Evolutionary conservation across 2,329 filamentous ascomycete species (phyloP).

Genomic region (Penicillium sp.): DNA sequence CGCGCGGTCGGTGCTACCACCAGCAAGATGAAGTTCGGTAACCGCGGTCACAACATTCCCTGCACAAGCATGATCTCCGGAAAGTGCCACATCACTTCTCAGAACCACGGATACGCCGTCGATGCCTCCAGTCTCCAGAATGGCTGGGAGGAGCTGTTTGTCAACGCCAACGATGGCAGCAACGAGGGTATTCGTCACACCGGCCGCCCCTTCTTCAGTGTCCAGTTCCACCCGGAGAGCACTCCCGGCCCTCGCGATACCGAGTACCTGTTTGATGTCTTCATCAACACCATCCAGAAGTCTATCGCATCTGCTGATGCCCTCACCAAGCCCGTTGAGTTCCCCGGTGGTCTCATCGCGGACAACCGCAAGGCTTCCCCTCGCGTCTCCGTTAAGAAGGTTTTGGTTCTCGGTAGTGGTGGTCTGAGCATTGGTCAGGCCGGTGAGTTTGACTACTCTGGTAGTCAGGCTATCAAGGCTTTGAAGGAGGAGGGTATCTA

Average conservation of each 20-base stretch:
- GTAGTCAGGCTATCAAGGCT: constrained; percentile 97
- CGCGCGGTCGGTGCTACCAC: constrained; percentile 83
- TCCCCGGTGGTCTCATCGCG: constrained; percentile 79
- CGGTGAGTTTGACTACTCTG: constrained; percentile 98
- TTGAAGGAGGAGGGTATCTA: constrained; percentile 98
- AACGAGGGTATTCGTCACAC: constrained; percentile 96
- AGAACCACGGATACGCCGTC: constrained; percentile 97
- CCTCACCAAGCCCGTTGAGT: constrained; percentile 72
- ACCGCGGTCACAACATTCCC: constrained; percentile 97
- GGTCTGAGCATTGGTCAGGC: constrained; percentile 97
- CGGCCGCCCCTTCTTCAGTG: constrained; percentile 89
- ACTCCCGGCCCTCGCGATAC: constrained; percentile 93
- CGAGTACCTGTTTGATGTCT: constrained; percentile 95
- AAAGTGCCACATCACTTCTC: constrained; percentile 97
- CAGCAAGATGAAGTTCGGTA: constrained; percentile 98
- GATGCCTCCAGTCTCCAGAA: constrained; percentile 72
- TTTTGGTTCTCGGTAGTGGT: constrained; percentile 88
- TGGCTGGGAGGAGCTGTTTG: constrained; percentile 91
- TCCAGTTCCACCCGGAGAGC: constrained; percentile 99
- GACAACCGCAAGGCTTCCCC: constrained; percentile 78
- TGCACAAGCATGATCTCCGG: constrained; percentile 95
- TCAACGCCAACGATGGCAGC: constrained; percentile 97
- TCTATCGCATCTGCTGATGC: constrained; percentile 66
- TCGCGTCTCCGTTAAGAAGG: constrained; percentile 85
- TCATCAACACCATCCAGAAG: constrained; percentile 79